These are phyloP conservation scores for Neurospora sp. DNA, from an alignment of 495 filamentous ascomycete genomes.

Conservation along the genomic window DNA sequence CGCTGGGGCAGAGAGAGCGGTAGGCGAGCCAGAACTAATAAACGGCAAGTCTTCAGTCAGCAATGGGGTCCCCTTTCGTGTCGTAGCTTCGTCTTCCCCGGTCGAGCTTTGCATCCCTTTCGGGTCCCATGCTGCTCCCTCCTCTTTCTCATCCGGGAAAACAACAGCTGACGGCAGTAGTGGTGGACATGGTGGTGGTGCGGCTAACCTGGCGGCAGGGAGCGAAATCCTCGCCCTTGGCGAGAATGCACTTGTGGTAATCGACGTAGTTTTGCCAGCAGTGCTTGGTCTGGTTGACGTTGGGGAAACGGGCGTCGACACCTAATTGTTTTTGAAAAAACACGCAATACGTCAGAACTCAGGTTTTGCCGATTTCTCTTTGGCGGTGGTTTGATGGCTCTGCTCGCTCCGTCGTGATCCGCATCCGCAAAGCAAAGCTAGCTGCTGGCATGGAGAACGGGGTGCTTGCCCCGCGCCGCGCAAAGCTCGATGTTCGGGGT, in stretches of 20 bases:
- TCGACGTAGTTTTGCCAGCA: slow-evolving; percentile 99
- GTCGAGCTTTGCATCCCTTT: not conserved
- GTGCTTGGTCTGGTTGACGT: slow-evolving; percentile 86
- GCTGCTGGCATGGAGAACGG: not conserved
- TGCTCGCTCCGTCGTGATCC: not conserved
- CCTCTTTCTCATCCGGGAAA: slow-evolving; percentile 9
- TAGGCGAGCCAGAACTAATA: slow-evolving; percentile 87
- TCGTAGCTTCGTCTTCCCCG: not conserved
- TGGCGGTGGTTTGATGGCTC: slow-evolving; percentile 10
- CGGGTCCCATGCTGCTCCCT: not conserved
- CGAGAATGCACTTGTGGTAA: slow-evolving; percentile 98
- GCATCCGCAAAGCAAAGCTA: not conserved
- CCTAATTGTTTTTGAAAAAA: slow-evolving; percentile 40
- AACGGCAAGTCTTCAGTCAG: not conserved
- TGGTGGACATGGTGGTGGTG: slow-evolving; percentile 12
- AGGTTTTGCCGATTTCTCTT: not conserved
- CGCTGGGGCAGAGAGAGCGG: slow-evolving; percentile 90
- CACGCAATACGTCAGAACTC: not conserved
- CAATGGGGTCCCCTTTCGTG: not conserved
- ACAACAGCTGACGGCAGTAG: not conserved
- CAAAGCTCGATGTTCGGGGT: not conserved
- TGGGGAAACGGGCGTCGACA: slow-evolving; percentile 98
- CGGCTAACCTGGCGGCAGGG: slow-evolving; percentile 81
- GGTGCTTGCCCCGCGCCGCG: slow-evolving; percentile 5
- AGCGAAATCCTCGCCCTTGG: slow-evolving; percentile 97